Evolutionary conservation across 345 rosid species (phyloP), one percentile per base, ranked within the genome.

Genomic region (Anacardium occidentale): DNA sequence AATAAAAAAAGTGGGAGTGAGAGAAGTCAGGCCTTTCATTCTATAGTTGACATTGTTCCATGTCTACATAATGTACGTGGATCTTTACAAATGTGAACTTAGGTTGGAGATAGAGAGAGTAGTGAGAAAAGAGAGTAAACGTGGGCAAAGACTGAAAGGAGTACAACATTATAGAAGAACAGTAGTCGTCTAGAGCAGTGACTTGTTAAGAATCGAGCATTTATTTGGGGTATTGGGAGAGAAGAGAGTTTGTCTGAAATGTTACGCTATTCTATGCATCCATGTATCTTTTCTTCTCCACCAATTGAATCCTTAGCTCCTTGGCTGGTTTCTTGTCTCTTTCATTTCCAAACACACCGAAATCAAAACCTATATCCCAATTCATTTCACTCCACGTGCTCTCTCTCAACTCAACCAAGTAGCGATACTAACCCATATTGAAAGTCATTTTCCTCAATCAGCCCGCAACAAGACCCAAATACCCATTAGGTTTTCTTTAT

Each of bases 291-390:
- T 7, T 73, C 59, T 54, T 53, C 73, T 57, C 47, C 21, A 7
- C 2, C 29, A 18, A 14, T 67, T 5, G 15, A 18, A 14, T 67
- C 9, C 42, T 42, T 18, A 10, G 68, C 79, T 75, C 47, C 74
- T 73, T 77, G 75, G 70, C 75, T 75, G 85, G 66, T 75, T 47
- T 44, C 63, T 70, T 81, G 87, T 83, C 89, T 62, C 80, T 83
- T 73, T 57, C 77, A 25, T 72, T 72, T 73, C 75, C 76, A 67
- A 62, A 72, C 73, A 70, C 73, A 53, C 79, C 71, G 62, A 73
- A 42, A 72, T 70, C 34, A 18, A 60, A 26, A 37, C 7, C 29
- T 52, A 58, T 20, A 37, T 45, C 63, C 48, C 67, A 21, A 24
- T 54, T 67, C 72, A 44, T 60, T 64, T 64, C 10, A 17, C 60